These are phyloP conservation scores for Senna siamea DNA, from an alignment of 306 rosid genomes.

Conservation along the genomic window DNA sequence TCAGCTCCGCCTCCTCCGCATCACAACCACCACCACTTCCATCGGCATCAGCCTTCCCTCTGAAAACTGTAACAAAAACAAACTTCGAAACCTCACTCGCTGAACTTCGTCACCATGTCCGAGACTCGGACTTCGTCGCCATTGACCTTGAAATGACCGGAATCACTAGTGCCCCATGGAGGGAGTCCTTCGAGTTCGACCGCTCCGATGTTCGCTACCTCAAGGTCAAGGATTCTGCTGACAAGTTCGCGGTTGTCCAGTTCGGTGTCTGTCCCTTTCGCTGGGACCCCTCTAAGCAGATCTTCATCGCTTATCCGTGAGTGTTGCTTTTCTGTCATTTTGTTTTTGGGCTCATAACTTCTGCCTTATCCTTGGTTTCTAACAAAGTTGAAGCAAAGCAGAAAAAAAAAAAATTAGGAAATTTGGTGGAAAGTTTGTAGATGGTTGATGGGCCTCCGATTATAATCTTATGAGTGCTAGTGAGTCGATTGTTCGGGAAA, in stretches of 20 bases:
- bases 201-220: conserved; percentile 86
- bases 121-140: conserved; percentile 83
- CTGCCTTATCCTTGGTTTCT: neutral
- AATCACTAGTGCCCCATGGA: conserved; percentile 93
- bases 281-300: conserved; percentile 65
- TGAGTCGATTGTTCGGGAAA: conserved; percentile 2
- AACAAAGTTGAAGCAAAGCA: neutral
- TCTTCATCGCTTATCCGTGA: conserved; percentile 85
- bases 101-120: conserved; percentile 72
- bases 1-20: conserved; percentile 40
- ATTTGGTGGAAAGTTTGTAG: neutral
- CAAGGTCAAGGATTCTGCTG: conserved; percentile 86
- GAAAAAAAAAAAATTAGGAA: neutral
- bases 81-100: conserved; percentile 73
- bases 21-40: conserved; percentile 27
- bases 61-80: conserved; percentile 71
- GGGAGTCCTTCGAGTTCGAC: conserved; percentile 78
- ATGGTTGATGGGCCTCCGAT: neutral
- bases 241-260: conserved; percentile 85
- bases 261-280: conserved; percentile 94
- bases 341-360: neutral
- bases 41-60: conserved; percentile 52
- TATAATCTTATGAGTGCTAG: neutral
- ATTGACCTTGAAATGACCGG: conserved; percentile 98
- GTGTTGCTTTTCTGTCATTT: neutral